Conservation (phyloP, 352 stramenopile genomes). For the Phytopythium ostracodes region DNA sequence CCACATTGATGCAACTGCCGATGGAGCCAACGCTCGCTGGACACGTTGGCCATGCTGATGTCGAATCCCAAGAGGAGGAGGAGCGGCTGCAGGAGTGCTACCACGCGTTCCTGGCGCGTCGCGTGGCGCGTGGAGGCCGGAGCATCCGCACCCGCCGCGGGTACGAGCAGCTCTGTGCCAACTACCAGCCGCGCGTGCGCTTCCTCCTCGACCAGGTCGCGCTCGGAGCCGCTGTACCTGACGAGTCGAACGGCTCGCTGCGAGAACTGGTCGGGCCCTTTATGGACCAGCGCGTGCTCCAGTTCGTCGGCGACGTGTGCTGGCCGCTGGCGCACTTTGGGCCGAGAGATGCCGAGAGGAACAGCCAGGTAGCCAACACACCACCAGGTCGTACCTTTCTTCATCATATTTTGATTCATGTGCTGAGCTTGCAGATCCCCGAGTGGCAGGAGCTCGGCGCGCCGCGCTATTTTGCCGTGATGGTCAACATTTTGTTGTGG, state of each 20-base stretch:
- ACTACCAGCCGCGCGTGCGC: constrained; percentile 27
- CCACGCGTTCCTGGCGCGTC: constrained; percentile 12
- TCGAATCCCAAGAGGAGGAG: background rate
- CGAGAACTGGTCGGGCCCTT: constrained; percentile 26
- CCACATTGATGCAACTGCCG: background rate
- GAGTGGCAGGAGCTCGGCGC: constrained; percentile 34
- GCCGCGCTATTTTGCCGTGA: constrained; percentile 47
- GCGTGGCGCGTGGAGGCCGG: constrained; percentile 15
- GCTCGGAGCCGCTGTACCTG: background rate
- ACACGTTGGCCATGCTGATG: background rate
- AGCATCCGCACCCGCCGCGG: constrained; percentile 24
- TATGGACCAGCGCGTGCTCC: constrained; percentile 34
- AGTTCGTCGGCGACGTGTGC: constrained; percentile 33
- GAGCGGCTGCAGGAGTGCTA: constrained; percentile 17
- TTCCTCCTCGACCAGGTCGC: constrained; percentile 10
- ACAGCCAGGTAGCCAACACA: background rate
- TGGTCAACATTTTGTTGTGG: constrained; percentile 41
- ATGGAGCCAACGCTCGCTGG: background rate
- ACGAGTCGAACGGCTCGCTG: constrained; percentile 1
- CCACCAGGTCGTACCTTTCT: background rate
- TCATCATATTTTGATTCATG: background rate
- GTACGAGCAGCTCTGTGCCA: constrained; percentile 23
- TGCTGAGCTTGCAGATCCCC: constrained; percentile 14
- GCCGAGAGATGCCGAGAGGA: constrained; percentile 1
- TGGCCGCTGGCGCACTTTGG: constrained; percentile 51